A percentile compares a stretch with the other conserved stretches of the same genome.
phyloP scores from a whole-genome alignment of 1,284 basidiomycete genomes.

The Waitea zeae region DNA sequence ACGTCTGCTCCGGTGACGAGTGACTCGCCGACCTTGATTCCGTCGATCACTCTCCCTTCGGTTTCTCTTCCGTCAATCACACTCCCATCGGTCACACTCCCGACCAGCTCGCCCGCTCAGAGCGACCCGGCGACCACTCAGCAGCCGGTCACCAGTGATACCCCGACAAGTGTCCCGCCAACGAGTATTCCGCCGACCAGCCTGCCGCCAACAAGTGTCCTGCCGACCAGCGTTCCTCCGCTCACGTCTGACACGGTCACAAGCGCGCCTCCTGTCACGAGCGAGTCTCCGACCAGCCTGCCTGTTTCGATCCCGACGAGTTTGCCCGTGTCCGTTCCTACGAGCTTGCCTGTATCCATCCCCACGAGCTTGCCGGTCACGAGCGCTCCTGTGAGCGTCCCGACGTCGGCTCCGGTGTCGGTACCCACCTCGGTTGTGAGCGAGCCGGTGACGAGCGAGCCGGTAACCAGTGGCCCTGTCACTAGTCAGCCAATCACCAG shows the following conservation, averaged over 20 bases:
- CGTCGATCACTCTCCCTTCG: not conserved
- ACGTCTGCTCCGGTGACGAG: not conserved
- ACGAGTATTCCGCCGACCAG: not conserved
- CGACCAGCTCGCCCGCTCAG: slow-evolving; percentile 6
- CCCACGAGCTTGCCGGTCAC: slow-evolving; percentile 6
- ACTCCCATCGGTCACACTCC: slow-evolving; percentile 3
- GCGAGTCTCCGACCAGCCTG: not conserved
- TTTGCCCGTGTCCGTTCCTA: not conserved
- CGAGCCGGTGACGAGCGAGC: not conserved
- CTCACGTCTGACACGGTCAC: not conserved
- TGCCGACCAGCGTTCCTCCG: not conserved
- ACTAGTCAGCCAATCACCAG: not conserved
- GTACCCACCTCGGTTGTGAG: slow-evolving; percentile 2
- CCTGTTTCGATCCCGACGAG: not conserved
- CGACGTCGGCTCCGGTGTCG: slow-evolving; percentile 1
- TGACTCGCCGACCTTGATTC: not conserved
- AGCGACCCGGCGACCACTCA: slow-evolving; percentile 3
- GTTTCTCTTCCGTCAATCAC: slow-evolving; percentile 1
- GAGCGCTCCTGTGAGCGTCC: slow-evolving; percentile 1
- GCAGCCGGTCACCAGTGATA: slow-evolving; percentile 2
- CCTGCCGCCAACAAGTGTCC: not conserved
- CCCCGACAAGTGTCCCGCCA: slow-evolving; percentile 2
- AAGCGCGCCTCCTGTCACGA: not conserved
- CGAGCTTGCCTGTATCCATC: slow-evolving; percentile 7
- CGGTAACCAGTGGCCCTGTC: not conserved